phyloP scores from a whole-genome alignment of 352 stramenopile species.

The Aphanomyces stellatus region DNA sequence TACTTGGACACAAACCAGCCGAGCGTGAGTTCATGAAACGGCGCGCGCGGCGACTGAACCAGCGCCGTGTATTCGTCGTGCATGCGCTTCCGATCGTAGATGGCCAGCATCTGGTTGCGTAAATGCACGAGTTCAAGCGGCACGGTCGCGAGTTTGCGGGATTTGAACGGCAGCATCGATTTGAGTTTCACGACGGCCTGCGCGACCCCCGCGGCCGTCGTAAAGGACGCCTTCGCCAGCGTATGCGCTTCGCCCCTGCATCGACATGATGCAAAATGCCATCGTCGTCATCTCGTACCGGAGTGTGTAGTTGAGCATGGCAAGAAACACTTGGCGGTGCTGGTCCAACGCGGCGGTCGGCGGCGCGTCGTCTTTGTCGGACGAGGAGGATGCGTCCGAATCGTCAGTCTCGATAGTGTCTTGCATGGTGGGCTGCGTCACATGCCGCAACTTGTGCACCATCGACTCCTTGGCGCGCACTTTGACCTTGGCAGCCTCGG shows the following conservation, averaged over 20 bases:
- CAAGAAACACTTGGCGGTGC: background rate
- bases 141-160: background rate
- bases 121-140: background rate
- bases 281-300: no score
- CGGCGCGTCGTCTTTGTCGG: background rate
- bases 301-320: no score
- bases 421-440: background rate
- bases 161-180: background rate
- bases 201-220: background rate
- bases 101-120: background rate
- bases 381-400: background rate
- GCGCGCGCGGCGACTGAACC: background rate
- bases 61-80: conserved; percentile 7
- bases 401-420: background rate
- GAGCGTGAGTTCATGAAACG: background rate
- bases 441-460: background rate
- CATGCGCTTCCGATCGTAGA: conserved; percentile 12
- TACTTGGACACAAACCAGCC: conserved; percentile 3
- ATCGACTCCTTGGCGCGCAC: background rate
- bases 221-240: background rate
- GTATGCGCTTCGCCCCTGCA: no score
- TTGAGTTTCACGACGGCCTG: conserved; percentile 7
- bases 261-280: no score
- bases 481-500: background rate
- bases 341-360: background rate